Evolutionary conservation across 331 rosid species (phyloP), one percentile per base, ranked within the genome.

Genomic region (Quercus phellos): DNA sequence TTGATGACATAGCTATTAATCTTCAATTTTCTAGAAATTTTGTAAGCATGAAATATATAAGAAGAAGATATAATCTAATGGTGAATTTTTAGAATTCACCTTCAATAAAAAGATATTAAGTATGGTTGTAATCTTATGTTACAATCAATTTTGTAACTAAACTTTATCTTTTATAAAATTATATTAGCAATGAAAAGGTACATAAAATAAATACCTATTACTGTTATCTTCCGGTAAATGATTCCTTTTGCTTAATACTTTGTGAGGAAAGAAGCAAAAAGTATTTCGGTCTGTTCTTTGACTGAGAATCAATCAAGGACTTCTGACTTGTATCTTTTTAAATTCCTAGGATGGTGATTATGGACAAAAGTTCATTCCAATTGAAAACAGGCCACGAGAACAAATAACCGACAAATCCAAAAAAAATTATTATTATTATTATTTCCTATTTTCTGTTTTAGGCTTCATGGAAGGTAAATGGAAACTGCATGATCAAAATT

Each of bases 401-500:
- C 64, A 30, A 78, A 66, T 80, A 78, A 74, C 67, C 81, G 79
- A 80, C 72, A 77, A 78, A 11, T 51, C 63, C 30, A 12, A 4
- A 3, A 61, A 43, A 73, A 4, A 24, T 24, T 24, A 24, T 0
- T 29, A 59, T 21, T 2, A 9, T 22, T 58, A 11, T 24, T 30
- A 11, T 22, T 51, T 77, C 43, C 38, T 63, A 22, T 12, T 70
- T 64, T 72, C 77, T 0, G 46, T 76, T 66, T 18, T 19, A 18
- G 10, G 67, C 42, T 53, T 73, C 19, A 56, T 76, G 87, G 87
- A 84, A 80, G 72, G 74, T 74, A 35, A 55, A 77, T 55, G 85
- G 84, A 84, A 84, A 80, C 77, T 70, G 70, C 82, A 11, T 77
- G 53, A 46, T 46, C 46, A 38, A 34, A 32, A 32, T 32, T 32